Evolutionary conservation across 2,329 filamentous ascomycete genomes (phyloP), one percentile per base, ranked within the genome.

Genomic region (Monosporascus sp.): DNA sequence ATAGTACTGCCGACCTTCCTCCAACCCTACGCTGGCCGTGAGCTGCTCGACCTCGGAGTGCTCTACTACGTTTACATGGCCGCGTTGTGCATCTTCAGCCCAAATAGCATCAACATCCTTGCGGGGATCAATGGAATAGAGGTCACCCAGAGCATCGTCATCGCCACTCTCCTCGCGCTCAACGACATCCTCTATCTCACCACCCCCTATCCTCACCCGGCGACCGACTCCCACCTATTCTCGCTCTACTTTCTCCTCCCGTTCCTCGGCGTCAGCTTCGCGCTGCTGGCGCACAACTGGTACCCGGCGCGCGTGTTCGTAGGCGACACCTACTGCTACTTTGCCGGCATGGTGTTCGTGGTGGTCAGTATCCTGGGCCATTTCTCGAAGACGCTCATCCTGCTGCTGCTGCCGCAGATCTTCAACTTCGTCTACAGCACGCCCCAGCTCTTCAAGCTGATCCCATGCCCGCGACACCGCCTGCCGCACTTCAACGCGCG

Each of bases 61-160:
- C 75, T 90, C 52, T 99, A 99, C 81, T 99, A 99, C 74, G 75
- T 87, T 65, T 99, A 97, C 79, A 99, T 99, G 94, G 90, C 90
- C 50, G 87, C 89, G 52, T 82, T 99, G 61, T 89, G 93, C 68
- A 99, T 99, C 70, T 99, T 99, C 76, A 96, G 91, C 62, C 92
- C 94, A 6, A 97, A 99, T 75, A 91, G 90, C 71, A 99, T 99
- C 81, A 99, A 99, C 77, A 99, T 99, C 74, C 78, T 99, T n/a
- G 94, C 94, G 0, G 94, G 94, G n/a, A 90, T 99, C 72, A 99
- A 99, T 71, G 94, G 94, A 52, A 94, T 99, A 68, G 94, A 99
- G 71, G 94, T 97, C 52, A 85, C 88, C 11, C 94, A 99, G 73
- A 97, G 91, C 55, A 77, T 99, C 57, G 89, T 96, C 58, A 90